phyloP scores from a whole-genome alignment of 805 yeast species.

The Monosporozyma servazzii region DNA sequence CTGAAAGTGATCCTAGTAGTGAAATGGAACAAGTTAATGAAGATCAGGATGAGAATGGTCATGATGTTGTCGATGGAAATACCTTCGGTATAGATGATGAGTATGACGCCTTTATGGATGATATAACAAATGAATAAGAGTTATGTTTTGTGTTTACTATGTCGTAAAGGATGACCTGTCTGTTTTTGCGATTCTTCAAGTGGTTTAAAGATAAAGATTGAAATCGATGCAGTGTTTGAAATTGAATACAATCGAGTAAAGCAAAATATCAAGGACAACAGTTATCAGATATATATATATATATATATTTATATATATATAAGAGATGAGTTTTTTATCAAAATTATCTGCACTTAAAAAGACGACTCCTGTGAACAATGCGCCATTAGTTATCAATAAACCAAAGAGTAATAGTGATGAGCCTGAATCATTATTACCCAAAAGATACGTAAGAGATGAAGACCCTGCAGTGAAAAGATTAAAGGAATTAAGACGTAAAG shows the following conservation, averaged over 20 bases:
- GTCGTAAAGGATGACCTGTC: background rate
- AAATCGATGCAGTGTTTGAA: background rate
- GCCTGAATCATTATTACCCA: constrained; percentile 17
- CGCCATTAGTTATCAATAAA: background rate
- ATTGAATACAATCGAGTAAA: background rate
- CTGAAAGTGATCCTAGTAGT: background rate
- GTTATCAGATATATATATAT: background rate
- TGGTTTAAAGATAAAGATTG: background rate
- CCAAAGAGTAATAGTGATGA: background rate
- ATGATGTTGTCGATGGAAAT: background rate
- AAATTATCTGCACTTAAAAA: constrained; percentile 24
- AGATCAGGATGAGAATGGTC: background rate
- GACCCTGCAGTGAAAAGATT: constrained; percentile 68
- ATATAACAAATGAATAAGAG: constrained; percentile 4
- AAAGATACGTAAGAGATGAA: constrained; percentile 28
- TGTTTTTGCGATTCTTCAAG: no score
- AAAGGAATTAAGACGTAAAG: constrained; percentile 56
- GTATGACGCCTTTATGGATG: constrained; percentile 29
- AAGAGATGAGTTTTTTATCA: constrained; percentile 26
- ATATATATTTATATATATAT: background rate
- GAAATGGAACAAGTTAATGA: background rate
- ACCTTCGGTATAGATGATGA: constrained; percentile 13
- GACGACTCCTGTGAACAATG: constrained; percentile 5
- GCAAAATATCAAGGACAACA: background rate
- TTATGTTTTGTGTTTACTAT: constrained; percentile 7